Conservation (phyloP, 2,329 filamentous ascomycete genomes). For the Trichoderma afroharzianum region DNA sequence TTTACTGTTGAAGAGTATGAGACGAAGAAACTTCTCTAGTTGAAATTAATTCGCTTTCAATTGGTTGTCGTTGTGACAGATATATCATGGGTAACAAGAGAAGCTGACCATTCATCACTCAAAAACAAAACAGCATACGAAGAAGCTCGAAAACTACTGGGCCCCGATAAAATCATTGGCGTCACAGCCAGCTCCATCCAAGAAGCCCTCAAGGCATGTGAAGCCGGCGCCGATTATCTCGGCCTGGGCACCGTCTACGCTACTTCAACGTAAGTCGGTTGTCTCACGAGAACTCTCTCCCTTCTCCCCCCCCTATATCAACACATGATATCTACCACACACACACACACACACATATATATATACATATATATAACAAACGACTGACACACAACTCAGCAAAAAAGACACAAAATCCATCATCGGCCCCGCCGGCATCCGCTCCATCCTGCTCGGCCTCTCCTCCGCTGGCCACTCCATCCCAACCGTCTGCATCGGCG, state of each 20-base stretch:
- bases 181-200: constrained; percentile 74
- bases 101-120: not conserved
- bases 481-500: constrained; percentile 80
- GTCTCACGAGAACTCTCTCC: not conserved
- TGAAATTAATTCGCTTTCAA: not conserved
- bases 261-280: constrained; percentile 64
- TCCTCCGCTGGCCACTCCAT: constrained; percentile 44
- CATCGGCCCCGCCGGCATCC: constrained; percentile 54
- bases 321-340: not conserved
- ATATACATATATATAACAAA: not conserved
- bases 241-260: constrained; percentile 88
- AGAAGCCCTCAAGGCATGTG: constrained; percentile 69
- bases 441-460: constrained; percentile 54
- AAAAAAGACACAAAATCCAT: constrained; percentile 79
- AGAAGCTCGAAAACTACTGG: constrained; percentile 68
- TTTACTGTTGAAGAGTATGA: not conserved
- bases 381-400: constrained; percentile 52
- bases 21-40: not conserved
- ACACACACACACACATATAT: not conserved
- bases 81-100: not conserved
- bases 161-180: constrained; percentile 76
- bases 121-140: constrained; percentile 9
- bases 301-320: not conserved
- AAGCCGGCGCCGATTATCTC: constrained; percentile 80
- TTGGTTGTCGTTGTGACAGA: not conserved